Evolutionary conservation across 257 asterid species (phyloP).

Genomic region (Verbascum thapsus): DNA sequence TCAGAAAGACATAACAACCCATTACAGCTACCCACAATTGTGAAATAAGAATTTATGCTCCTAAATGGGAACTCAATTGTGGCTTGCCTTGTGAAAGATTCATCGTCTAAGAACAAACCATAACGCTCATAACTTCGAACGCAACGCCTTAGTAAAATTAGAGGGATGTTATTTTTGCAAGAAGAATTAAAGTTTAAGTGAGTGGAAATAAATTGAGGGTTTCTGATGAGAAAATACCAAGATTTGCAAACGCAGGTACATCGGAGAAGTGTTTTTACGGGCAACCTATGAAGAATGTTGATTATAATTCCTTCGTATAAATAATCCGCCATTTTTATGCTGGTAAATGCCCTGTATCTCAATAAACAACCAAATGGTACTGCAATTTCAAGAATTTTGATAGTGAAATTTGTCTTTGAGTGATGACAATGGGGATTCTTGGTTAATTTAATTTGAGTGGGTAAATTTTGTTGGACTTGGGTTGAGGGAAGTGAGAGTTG

Average conservation of each 20-base stretch:
- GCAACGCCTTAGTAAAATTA: slow-evolving; percentile 39
- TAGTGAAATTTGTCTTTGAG: no score
- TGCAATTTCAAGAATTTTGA: no score
- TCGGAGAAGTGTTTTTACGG: slow-evolving; percentile 41
- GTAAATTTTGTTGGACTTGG: no score
- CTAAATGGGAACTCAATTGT: slow-evolving; percentile 39
- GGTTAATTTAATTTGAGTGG: no score
- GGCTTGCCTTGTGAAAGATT: slow-evolving; percentile 12
- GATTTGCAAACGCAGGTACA: slow-evolving; percentile 53
- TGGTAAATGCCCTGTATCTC: no score
- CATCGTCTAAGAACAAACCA: slow-evolving; percentile 31
- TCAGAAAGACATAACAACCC: slow-evolving; percentile 55
- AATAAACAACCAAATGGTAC: no score
- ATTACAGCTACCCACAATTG: slow-evolving; percentile 52
- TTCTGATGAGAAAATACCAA: slow-evolving; percentile 49
- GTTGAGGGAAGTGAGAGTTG: no score
- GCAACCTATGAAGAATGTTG: slow-evolving; percentile 48
- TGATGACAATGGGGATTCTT: no score
- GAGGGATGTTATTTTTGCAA: background rate
- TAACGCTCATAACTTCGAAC: slow-evolving; percentile 36
- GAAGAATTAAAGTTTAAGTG: slow-evolving; percentile 34
- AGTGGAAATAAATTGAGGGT: slow-evolving; percentile 40
- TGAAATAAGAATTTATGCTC: slow-evolving; percentile 41
- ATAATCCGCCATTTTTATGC: slow-evolving; percentile 44
- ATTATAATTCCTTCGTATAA: slow-evolving; percentile 38